Percentiles rank a stretch among this genome's conserved stretches.
phyloP scores from a whole-genome alignment of 1,284 basidiomycete genomes.

The Sanghuangporus sanghuang region DNA sequence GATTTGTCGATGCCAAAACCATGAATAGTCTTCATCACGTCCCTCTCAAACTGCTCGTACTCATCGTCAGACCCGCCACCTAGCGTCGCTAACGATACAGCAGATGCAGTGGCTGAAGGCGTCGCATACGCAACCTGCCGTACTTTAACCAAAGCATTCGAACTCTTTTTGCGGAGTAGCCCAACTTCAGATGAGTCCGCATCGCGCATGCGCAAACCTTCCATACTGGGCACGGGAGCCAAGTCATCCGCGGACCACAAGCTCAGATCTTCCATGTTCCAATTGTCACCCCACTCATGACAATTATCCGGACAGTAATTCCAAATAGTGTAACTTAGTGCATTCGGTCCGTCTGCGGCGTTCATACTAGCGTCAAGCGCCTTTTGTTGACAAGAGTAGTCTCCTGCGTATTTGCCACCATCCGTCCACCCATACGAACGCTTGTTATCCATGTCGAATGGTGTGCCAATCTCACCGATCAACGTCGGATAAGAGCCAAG shows the following conservation, averaged over 20 bases:
- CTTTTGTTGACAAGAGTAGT: constrained; percentile 76
- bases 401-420: constrained; percentile 68
- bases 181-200: constrained; percentile 10
- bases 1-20: background rate
- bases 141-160: constrained; percentile 8
- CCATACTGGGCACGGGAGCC: constrained; percentile 27
- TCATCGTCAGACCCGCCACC: constrained; percentile 15
- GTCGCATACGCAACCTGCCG: constrained; percentile 1
- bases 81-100: constrained; percentile 14
- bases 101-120: constrained; percentile 3
- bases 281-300: constrained; percentile 91
- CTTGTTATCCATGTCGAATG: constrained; percentile 88
- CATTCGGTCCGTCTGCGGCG: constrained; percentile 81
- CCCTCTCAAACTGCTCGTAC: background rate
- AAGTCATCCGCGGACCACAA: constrained; percentile 83
- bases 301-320: constrained; percentile 79
- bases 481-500: constrained; percentile 83
- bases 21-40: background rate
- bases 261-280: constrained; percentile 96
- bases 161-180: constrained; percentile 11
- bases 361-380: constrained; percentile 93
- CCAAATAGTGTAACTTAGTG: constrained; percentile 86
- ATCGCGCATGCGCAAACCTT: constrained; percentile 9
- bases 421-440: constrained; percentile 81
- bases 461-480: constrained; percentile 94